These are phyloP conservation scores for Polytrichum formosum DNA, from an alignment of 225 moss, liverwort and hornwort genomes.

Conservation along the genomic window DNA sequence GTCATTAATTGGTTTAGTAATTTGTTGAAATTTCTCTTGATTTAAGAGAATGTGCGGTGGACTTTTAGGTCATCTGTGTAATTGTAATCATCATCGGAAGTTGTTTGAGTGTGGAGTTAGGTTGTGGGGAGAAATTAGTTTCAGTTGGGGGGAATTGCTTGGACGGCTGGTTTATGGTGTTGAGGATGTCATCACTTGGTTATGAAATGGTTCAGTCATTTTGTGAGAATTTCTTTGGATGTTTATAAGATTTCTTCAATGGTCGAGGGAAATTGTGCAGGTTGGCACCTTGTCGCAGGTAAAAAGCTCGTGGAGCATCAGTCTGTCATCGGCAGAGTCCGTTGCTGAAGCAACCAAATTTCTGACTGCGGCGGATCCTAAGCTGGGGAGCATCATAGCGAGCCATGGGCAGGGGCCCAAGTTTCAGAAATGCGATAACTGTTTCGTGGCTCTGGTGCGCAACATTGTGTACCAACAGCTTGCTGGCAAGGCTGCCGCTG, in stretches of 20 bases:
- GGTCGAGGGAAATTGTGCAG: no score
- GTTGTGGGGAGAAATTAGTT: no score
- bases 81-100: no score
- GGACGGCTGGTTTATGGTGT: background rate
- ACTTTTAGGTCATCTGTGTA: no score
- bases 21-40: no score
- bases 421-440: conserved; percentile 53
- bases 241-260: no score
- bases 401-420: conserved; percentile 45
- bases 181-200: background rate
- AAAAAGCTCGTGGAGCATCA: conserved; percentile 23
- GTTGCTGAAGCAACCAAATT: conserved; percentile 62
- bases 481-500: conserved; percentile 70
- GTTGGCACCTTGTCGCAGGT: background rate
- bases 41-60: no score
- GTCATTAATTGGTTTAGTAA: no score
- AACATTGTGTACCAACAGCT: conserved; percentile 92
- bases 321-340: conserved; percentile 34
- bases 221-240: background rate
- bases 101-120: no score
- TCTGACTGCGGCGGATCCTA: conserved; percentile 55
- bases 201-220: background rate
- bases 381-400: conserved; percentile 59
- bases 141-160: background rate
- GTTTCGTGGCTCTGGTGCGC: conserved; percentile 56